phyloP scores from a whole-genome alignment of 176 grass and related monocot genomes.

The Zoysia pacifica region DNA sequence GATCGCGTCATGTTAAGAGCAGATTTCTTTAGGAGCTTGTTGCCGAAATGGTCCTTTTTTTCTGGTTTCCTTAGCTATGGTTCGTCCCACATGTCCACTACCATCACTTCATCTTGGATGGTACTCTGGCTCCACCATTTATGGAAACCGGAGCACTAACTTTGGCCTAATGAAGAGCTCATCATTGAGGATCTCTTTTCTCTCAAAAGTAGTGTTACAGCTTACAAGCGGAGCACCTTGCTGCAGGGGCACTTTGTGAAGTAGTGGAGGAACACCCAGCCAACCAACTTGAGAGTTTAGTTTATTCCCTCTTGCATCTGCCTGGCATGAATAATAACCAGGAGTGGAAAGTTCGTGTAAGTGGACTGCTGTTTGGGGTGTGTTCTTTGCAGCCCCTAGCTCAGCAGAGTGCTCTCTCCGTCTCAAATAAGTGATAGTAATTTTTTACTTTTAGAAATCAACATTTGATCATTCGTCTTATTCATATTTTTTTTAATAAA shows the following conservation, averaged over 20 bases:
- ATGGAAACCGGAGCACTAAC: conserved; percentile 41
- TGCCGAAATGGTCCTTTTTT: not conserved
- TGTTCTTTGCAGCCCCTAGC: conserved; percentile 47
- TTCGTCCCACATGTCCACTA: not conserved
- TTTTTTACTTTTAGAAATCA: no score
- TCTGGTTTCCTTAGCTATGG: not conserved
- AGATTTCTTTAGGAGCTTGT: not conserved
- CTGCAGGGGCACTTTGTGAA: conserved; percentile 39
- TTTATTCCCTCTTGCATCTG: conserved; percentile 42
- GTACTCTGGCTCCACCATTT: conserved; percentile 32
- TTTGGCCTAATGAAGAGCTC: conserved; percentile 46
- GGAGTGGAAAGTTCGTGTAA: conserved; percentile 47
- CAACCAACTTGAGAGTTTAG: conserved; percentile 29
- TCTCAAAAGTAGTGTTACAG: conserved; percentile 37
- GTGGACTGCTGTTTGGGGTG: conserved; percentile 42
- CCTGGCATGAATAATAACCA: conserved; percentile 51
- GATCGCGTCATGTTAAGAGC: not conserved
- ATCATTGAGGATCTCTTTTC: conserved; percentile 49
- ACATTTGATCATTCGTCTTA: no score
- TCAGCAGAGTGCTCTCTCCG: not conserved
- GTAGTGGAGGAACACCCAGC: conserved; percentile 44
- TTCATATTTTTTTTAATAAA: no score
- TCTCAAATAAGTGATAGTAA: no score
- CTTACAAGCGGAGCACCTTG: conserved; percentile 26
- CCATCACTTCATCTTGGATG: not conserved